Conservation (phyloP, 23 red algal genomes). For the Pyropia haitanensis region DNA sequence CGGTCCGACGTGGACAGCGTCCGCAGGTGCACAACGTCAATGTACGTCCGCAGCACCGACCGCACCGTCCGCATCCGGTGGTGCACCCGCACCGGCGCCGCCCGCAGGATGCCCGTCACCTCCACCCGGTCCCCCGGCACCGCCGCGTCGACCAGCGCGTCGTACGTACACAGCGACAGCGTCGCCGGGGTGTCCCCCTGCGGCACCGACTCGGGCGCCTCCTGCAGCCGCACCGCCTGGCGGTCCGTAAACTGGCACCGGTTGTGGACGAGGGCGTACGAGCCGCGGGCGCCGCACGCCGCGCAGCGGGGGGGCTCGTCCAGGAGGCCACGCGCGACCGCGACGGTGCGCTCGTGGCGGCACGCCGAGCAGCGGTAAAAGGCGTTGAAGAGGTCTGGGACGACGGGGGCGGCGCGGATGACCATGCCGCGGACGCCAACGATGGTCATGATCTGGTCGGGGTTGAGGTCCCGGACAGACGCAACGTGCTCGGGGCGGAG, state of each 20-base stretch:
- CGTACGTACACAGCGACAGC: conserved; percentile 81
- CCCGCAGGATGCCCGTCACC: conserved; percentile 81
- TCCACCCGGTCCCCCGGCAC: conserved; percentile 97
- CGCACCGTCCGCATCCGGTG: conserved; percentile 68
- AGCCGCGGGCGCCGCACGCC: conserved; percentile 50
- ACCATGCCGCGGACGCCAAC: conserved; percentile 86
- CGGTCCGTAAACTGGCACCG: conserved; percentile 80
- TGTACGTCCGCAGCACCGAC: conserved; percentile 87
- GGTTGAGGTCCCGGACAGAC: conserved; percentile 82
- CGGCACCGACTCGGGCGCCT: conserved; percentile 85
- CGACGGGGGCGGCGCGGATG: conserved; percentile 56
- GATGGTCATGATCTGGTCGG: conserved; percentile 64
- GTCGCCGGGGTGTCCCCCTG: conserved; percentile 95
- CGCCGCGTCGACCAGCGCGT: conserved; percentile 78
- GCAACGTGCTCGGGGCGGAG: conserved; percentile 44
- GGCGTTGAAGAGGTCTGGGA: conserved; percentile 82
- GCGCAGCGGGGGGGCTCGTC: conserved; percentile 80
- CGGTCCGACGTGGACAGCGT: background rate
- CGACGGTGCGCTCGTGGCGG: conserved; percentile 42
- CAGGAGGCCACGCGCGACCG: conserved; percentile 56
- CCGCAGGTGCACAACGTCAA: conserved; percentile 87
- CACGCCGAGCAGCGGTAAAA: conserved; percentile 91
- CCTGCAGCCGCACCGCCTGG: conserved; percentile 91
- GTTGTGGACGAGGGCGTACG: conserved; percentile 80
- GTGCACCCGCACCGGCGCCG: conserved; percentile 66